Base-by-base conservation (phyloP, 2,329 filamentous ascomycete genomes). In the Phialophora expanda region DNA sequence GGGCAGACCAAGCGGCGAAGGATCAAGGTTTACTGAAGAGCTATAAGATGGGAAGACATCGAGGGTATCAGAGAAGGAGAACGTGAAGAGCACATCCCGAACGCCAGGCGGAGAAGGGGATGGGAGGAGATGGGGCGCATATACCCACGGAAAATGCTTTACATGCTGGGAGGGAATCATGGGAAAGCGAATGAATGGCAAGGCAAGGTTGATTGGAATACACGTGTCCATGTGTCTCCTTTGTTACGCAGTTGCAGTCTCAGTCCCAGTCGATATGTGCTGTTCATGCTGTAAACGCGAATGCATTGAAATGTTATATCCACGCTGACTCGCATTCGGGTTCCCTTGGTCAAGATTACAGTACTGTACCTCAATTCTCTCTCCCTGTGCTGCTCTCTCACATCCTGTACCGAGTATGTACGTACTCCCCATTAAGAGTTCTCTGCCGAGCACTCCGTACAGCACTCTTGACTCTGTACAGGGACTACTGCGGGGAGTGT, bases 1-100 rank as follows among this genome's bases (percentile, higher is more conserved):
- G 61, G 44, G 38, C 28, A 66, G 64, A 4, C 46, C 34, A 7
- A 68, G 63, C 22, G 61, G 62, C 28, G 56, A 67, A 22, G 63
- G 62, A 24, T 59, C 65, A 6, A 69, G 69, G 14, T 72, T 72
- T 62, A 71, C 68, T 4, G 68, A 71, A 48, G 70, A 70, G n/a
- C 41, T 70, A 48, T 70, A 55, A 60, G 7, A 14, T 3, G 38
- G 17, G 17, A 26, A 12, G 2, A 5, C 4, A 7, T 7, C 1
- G 22, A 26, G 8, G 14, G 2, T 14, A 24, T 51, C 20, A 14
- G 20, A 17, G 14, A 26, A 26, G 24, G 48, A 51, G 20, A 50
- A 24, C 7, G n/a, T 50, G 20, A n/a, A 9, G 48, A 51, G 24
- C 20, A 26, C 26, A 51, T 51, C 6, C 48, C 26, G 48, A 51